Conservation (phyloP, 345 rosid genomes). For the Orychophragmus violaceus region DNA sequence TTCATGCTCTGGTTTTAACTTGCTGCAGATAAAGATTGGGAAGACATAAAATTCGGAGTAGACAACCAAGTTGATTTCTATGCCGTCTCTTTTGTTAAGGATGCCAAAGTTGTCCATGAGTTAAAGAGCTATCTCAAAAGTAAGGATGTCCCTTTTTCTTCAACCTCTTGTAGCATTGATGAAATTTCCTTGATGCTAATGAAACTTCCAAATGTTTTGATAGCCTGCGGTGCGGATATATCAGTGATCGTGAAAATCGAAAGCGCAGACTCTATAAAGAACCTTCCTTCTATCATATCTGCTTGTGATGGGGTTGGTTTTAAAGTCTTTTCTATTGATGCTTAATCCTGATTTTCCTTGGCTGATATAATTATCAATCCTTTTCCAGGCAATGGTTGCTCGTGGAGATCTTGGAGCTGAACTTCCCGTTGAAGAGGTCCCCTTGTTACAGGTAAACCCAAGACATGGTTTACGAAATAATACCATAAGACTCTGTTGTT, state of each 20-base stretch:
- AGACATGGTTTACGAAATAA: not conserved
- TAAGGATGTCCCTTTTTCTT: constrained; percentile 12
- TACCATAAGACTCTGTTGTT: not conserved
- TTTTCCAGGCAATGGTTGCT: constrained; percentile 88
- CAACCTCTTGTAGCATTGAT: not conserved
- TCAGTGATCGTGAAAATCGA: constrained; percentile 82
- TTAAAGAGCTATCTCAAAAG: constrained; percentile 80
- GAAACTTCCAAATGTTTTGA: constrained; percentile 21
- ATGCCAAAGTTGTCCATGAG: constrained; percentile 86
- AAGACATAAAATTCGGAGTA: constrained; percentile 96
- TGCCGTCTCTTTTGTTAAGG: constrained; percentile 96
- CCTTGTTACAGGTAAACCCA: constrained; percentile 71
- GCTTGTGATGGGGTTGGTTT: constrained; percentile 95
- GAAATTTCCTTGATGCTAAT: constrained; percentile 2
- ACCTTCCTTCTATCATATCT: constrained; percentile 78
- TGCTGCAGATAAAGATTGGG: constrained; percentile 92
- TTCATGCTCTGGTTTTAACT: not conserved
- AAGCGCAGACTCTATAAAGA: constrained; percentile 92
- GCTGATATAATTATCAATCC: not conserved
- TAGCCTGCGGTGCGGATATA: constrained; percentile 81
- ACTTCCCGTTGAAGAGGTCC: constrained; percentile 97
- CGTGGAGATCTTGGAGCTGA: constrained; percentile 99
- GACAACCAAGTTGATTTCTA: constrained; percentile 93
- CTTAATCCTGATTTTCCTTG: not conserved
- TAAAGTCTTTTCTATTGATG: not conserved